These are phyloP conservation scores for Agastache rugosa DNA, from an alignment of 257 asterid genomes.

Conservation along the genomic window DNA sequence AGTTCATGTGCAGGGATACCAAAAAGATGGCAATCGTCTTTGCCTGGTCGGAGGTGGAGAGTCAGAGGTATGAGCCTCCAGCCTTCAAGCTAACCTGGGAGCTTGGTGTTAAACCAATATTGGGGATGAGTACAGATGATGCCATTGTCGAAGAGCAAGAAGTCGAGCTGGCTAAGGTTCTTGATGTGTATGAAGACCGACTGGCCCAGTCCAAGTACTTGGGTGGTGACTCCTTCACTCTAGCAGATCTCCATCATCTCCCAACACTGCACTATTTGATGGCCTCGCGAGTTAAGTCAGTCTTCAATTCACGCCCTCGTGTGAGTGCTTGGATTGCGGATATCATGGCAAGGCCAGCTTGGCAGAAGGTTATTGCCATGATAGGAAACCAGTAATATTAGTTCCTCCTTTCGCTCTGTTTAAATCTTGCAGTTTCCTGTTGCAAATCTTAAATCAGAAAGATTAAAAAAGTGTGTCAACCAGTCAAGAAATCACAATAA, in stretches of 20 bases:
- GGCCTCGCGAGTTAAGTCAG: constrained; percentile 38
- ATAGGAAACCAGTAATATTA: too few relatives aligned
- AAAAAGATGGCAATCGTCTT: constrained; percentile 45
- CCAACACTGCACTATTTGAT: constrained; percentile 49
- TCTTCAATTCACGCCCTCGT: constrained; percentile 55
- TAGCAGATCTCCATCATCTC: constrained; percentile 66
- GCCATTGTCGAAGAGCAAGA: constrained; percentile 42
- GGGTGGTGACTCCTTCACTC: constrained; percentile 56
- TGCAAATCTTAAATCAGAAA: background rate
- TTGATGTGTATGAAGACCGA: constrained; percentile 60
- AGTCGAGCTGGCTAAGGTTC: constrained; percentile 46
- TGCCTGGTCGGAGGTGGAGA: constrained; percentile 72
- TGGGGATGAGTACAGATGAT: constrained; percentile 53
- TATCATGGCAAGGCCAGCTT: constrained; percentile 67
- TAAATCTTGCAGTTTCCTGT: background rate
- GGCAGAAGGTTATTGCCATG: constrained; percentile 58
- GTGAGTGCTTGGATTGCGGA: constrained; percentile 59
- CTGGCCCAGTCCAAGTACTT: constrained; percentile 58
- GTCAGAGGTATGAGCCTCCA: constrained; percentile 54
- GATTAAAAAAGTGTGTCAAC: background rate
- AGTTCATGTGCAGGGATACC: constrained; percentile 44
- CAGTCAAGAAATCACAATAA: background rate
- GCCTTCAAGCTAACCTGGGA: constrained; percentile 57
- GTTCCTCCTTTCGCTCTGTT: too few relatives aligned
- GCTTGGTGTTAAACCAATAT: constrained; percentile 47